These are phyloP conservation scores for Talaromyces adpressus DNA, from an alignment of 495 filamentous ascomycete genomes.

Conservation along the genomic window DNA sequence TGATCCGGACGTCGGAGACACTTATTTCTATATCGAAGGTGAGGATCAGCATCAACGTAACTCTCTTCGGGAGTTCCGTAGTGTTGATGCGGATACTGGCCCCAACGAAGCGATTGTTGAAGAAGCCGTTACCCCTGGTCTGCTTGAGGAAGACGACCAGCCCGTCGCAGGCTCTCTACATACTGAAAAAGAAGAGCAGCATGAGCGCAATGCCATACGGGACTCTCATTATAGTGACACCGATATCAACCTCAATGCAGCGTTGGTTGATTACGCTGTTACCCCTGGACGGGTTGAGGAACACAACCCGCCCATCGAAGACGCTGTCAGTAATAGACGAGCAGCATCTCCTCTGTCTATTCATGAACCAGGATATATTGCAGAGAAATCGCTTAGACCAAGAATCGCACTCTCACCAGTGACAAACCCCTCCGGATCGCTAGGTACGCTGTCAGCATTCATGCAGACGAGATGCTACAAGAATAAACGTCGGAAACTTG, in stretches of 20 bases:
- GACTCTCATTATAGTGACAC: neutral
- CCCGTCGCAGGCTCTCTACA: neutral
- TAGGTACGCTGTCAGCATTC: slow-evolving; percentile 8
- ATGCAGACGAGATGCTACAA: slow-evolving; percentile 8
- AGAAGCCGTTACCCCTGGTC: neutral
- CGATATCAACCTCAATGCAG: neutral
- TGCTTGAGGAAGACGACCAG: neutral
- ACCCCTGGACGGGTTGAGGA: neutral
- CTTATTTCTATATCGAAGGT: neutral
- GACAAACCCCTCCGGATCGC: neutral
- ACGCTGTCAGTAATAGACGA: neutral
- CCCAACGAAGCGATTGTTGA: neutral
- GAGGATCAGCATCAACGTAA: neutral
- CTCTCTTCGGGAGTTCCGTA: neutral
- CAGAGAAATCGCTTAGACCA: neutral
- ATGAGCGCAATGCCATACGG: neutral
- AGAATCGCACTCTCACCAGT: slow-evolving; percentile 24
- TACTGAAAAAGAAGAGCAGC: neutral
- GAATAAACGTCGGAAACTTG: slow-evolving; percentile 3
- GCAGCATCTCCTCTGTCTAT: neutral
- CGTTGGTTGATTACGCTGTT: neutral
- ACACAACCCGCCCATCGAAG: neutral
- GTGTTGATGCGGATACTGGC: neutral
- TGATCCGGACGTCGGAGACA: neutral
- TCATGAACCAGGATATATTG: neutral